Base-by-base conservation (phyloP, 768 basidiomycete species). In the Suillus paluster region DNA sequence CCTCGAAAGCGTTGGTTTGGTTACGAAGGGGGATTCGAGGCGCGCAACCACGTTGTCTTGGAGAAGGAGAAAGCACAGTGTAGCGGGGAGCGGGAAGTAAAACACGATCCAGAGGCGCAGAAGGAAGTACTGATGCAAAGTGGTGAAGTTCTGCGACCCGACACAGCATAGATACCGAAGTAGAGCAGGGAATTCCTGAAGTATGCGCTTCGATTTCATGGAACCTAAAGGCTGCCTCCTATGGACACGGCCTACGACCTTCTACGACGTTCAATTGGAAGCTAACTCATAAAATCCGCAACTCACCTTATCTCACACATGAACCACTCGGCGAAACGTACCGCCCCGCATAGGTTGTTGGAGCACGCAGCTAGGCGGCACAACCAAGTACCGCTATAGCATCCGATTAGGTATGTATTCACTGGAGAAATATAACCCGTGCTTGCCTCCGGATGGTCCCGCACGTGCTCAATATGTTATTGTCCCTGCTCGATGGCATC, bases 21-120 rank as follows among this genome's bases (percentile, higher is more conserved):
- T 7, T 89, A 83, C 70, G 80, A 84, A 64, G 88, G 86, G 9
- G 86, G 88, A 6, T 65, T 80, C 30, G 78, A 80, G 68, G 72
- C 79, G 19, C 73, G 80, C 42, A 83, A 76, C 63, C 71, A 68
- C 5, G 76, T 80, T 19, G 70, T 81, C 17, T 74, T 55, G 68
- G 64, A 57, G 62, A 53, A 36, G 58, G 48, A 27, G 45, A 17
- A 59, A 25, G 21, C 49, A 52, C 12, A 42, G 46, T 27, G 25
- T 4, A 5, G 44, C 49, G 23, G 15, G 7, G 14, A 14, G 10
- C 15, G 46, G 25, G 46, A 39, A 46, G 44, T 45, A 42, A n/a
- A 55, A 59, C 39, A 33, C 11, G 63, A 59, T 7, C 27, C 50
- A 23, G 61, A 66, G 17, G 34, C 39, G 6, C 60, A 39, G 45